phyloP scores from a whole-genome alignment of 768 basidiomycete genomes.

The Clavaria fumosa region DNA sequence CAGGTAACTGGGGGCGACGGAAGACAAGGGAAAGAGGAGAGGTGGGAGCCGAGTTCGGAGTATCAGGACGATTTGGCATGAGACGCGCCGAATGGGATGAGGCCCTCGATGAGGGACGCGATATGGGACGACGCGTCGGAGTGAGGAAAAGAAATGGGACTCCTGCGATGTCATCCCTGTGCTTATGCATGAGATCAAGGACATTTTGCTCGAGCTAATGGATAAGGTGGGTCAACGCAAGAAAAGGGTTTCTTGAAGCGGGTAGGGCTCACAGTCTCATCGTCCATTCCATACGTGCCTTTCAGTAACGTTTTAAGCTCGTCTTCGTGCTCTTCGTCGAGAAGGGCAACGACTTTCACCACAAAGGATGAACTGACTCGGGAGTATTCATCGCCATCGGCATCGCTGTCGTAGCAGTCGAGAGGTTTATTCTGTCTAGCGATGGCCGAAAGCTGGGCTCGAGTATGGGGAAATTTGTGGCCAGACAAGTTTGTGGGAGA shows the following conservation, averaged over 20 bases:
- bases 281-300: conserved; percentile 51
- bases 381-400: conserved; percentile 34
- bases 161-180: conserved; percentile 70
- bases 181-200: conserved; percentile 91
- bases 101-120: conserved; percentile 68
- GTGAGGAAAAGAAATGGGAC: conserved; percentile 76
- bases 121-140: conserved; percentile 62
- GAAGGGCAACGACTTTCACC: conserved; percentile 51
- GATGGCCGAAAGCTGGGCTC: conserved; percentile 64
- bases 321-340: conserved; percentile 78
- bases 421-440: conserved; percentile 54
- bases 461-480: conserved; percentile 62
- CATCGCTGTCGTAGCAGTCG: conserved; percentile 35
- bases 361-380: conserved; percentile 48
- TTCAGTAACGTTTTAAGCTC: conserved; percentile 65
- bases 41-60: conserved; percentile 56
- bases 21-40: conserved; percentile 66
- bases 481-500: conserved; percentile 2
- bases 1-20: conserved; percentile 66
- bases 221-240: conserved; percentile 10
- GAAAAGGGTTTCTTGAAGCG: conserved; percentile 8
- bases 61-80: conserved; percentile 52
- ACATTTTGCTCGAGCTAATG: conserved; percentile 72
- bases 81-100: conserved; percentile 54
- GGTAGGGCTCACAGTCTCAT: conserved; percentile 40